Evolutionary conservation across 805 yeast genomes (phyloP).

Genomic region (Ogataea allantospora): DNA sequence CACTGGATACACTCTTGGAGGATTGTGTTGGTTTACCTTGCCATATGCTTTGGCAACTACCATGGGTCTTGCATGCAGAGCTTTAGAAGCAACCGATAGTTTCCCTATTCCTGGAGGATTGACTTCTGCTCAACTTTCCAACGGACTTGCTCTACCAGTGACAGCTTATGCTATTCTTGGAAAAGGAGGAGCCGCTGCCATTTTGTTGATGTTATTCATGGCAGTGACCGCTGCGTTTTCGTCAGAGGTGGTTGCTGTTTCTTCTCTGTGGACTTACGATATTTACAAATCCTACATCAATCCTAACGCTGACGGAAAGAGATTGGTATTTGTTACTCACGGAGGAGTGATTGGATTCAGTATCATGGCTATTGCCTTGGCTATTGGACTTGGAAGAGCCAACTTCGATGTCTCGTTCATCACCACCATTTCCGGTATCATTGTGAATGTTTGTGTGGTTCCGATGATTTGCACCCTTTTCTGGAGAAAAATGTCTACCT

Average conservation of each 20-base stretch:
- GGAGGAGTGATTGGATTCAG: constrained; percentile 43
- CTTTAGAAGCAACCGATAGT: constrained; percentile 25
- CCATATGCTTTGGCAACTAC: constrained; percentile 38
- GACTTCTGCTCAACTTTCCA: constrained; percentile 41
- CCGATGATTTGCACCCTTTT: constrained; percentile 49
- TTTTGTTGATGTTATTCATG: constrained; percentile 48
- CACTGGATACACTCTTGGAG: constrained; percentile 47
- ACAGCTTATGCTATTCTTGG: constrained; percentile 52
- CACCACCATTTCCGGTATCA: constrained; percentile 50
- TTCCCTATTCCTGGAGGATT: constrained; percentile 30
- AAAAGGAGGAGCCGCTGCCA: constrained; percentile 48
- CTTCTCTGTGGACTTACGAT: constrained; percentile 49
- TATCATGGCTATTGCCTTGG: constrained; percentile 45
- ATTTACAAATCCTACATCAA: constrained; percentile 49
- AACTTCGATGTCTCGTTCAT: constrained; percentile 52
- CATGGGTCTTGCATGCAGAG: constrained; percentile 42
- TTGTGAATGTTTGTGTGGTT: constrained; percentile 54
- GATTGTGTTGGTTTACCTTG: constrained; percentile 44
- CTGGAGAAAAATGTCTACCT: constrained; percentile 43
- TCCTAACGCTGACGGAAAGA: constrained; percentile 49
- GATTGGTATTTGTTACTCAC: constrained; percentile 45
- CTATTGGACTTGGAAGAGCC: constrained; percentile 51
- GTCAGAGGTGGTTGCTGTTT: constrained; percentile 54
- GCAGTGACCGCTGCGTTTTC: constrained; percentile 56
- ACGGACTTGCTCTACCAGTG: constrained; percentile 52